phyloP scores from a whole-genome alignment of 306 rosid genomes.

The Lathyrus aphaca region DNA sequence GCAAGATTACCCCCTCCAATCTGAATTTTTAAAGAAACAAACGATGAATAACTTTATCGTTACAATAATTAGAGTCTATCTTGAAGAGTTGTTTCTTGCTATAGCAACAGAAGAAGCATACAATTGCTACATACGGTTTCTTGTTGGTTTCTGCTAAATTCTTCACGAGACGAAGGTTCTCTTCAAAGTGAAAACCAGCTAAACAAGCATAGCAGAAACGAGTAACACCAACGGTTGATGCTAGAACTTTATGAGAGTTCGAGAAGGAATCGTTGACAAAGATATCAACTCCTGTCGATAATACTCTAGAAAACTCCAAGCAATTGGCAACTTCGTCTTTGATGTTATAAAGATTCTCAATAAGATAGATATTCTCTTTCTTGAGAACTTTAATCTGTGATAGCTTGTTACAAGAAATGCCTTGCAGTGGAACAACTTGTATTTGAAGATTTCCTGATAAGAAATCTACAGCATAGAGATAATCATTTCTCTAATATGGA shows the following conservation, averaged over 20 bases:
- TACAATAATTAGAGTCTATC: constrained; percentile 6
- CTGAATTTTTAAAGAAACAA: constrained; percentile 54
- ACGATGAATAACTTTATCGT: constrained; percentile 17
- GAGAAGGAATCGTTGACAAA: constrained; percentile 88
- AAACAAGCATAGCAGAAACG: constrained; percentile 73
- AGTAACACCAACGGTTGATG: constrained; percentile 85
- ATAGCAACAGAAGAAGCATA: constrained; percentile 47
- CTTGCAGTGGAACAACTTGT: constrained; percentile 59
- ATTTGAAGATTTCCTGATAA: constrained; percentile 61
- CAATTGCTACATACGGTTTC: constrained; percentile 85
- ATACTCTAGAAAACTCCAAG: constrained; percentile 59
- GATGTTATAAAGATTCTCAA: constrained; percentile 67
- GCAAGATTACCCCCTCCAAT: constrained; percentile 77
- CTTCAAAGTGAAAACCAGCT: constrained; percentile 90
- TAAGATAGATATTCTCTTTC: constrained; percentile 64
- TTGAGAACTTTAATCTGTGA: constrained; percentile 46
- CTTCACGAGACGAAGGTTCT: constrained; percentile 57
- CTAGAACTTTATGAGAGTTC: constrained; percentile 76
- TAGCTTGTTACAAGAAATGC: constrained; percentile 41
- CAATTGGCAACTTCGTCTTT: constrained; percentile 86
- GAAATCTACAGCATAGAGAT: constrained; percentile 52
- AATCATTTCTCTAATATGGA: constrained; percentile 34
- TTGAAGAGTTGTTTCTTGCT: constrained; percentile 29
- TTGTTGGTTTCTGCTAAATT: constrained; percentile 50
- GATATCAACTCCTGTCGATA: constrained; percentile 75